phyloP scores from a whole-genome alignment of 441 rosid genomes.

The Erodium moschatum region DNA sequence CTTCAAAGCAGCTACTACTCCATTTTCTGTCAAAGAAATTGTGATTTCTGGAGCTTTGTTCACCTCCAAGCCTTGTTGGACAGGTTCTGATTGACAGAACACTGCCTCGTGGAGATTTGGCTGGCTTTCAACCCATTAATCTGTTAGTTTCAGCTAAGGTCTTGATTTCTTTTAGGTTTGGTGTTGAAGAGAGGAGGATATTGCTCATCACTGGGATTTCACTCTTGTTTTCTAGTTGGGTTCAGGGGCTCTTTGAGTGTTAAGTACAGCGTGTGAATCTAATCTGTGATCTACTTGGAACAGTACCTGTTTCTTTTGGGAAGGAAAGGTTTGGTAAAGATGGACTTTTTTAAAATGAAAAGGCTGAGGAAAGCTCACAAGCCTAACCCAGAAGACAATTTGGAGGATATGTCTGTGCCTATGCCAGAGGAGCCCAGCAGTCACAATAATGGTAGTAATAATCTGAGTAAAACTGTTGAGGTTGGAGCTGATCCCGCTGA shows the following conservation, averaged over 20 bases:
- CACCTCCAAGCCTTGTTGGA: not conserved
- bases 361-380: conserved; percentile 56
- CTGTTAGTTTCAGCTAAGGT: not conserved
- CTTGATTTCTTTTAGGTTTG: not conserved
- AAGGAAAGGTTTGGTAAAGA: conserved; percentile 23
- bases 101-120: not conserved
- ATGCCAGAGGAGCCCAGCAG: conserved; percentile 38
- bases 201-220: too few relatives aligned
- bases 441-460: conserved; percentile 31
- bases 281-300: conserved; percentile 20
- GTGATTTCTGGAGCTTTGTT: not conserved
- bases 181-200: not conserved
- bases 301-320: not conserved
- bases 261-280: not conserved
- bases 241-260: conserved; percentile 16
- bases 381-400: conserved; percentile 36
- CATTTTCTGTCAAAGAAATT: conserved; percentile 2
- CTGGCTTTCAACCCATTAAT: not conserved
- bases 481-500: conserved; percentile 19
- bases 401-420: conserved; percentile 37
- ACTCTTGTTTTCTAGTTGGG: not conserved
- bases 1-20: not conserved
- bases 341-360: conserved; percentile 68
- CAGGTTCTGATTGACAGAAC: not conserved
- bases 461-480: conserved; percentile 28